Evolutionary conservation across 1,284 basidiomycete species (phyloP), one percentile per base, ranked within the genome.

Genomic region (Naganishia albida): DNA sequence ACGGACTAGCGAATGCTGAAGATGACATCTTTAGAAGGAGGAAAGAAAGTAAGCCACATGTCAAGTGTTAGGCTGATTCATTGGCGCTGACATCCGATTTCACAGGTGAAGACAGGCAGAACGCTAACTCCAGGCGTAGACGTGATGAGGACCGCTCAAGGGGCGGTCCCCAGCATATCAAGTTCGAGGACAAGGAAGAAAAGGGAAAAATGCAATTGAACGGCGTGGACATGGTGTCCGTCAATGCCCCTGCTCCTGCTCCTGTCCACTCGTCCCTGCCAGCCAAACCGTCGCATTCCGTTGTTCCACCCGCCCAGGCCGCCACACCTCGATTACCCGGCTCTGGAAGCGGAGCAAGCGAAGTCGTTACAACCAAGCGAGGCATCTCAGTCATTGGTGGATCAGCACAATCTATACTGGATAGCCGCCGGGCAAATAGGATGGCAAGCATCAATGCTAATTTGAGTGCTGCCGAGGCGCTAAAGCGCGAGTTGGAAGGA

Each of bases 1-100:
- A 96, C 76, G 94, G 93, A 68, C 83, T 99, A 66, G 93, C 94
- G 10, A 85, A 84, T 75, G 84, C 89, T 75, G 96, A 99, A 82
- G 93, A 96, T 80, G 92, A 93, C 49, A 99, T 99, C 72, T 99
- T 99, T 81, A 85, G 88, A 76, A 86, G 85, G 75, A 85, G 95
- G 74, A 90, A 90, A 80, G 92, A 98, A 85, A 85, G 91, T 92
- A 79, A 80, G 88, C 65, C 50, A 20, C 53, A 13, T 8, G 52
- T 49, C 43, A 12, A 6, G n/a, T 25, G 7, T 18, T 7, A 2
- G 64, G 70, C 70, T 63, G 68, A 54, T 28, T 44, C 40, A 26
- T 20, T n/a, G 34, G 12, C 34, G 30, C 51, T 53, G 7, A 53
- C 10, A 38, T 2, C 10, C 15, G 13, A 38, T 63, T 16, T 43